phyloP scores from a whole-genome alignment of 2,329 filamentous ascomycete genomes.

The Neonectria punicea region DNA sequence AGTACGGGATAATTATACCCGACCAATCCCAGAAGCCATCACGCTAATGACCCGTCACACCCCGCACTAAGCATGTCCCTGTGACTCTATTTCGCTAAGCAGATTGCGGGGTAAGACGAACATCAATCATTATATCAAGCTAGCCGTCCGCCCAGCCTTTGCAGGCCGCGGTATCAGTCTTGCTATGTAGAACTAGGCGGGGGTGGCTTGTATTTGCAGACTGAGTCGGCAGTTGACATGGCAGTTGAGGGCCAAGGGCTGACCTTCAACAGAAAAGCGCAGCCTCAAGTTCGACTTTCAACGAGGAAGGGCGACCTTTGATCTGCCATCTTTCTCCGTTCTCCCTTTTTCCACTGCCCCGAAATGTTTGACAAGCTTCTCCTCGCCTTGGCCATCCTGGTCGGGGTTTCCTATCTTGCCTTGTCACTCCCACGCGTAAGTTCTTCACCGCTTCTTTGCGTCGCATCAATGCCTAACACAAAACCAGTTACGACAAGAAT shows the following conservation, averaged over 20 bases:
- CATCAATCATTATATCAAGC: background rate
- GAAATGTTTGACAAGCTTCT: conserved; percentile 26
- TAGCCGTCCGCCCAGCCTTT: conserved; percentile 3
- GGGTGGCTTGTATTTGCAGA: conserved; percentile 18
- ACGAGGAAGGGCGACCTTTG: background rate
- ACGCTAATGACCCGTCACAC: conserved; percentile 17
- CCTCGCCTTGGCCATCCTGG: background rate
- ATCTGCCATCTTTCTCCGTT: background rate
- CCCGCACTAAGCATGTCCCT: conserved; percentile 8
- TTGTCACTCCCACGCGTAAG: conserved; percentile 34
- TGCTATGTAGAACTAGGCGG: conserved; percentile 16
- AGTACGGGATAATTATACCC: conserved; percentile 28
- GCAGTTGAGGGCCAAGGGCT: conserved; percentile 27
- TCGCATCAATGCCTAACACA: background rate
- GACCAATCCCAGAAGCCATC: conserved; percentile 5
- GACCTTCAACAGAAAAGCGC: background rate
- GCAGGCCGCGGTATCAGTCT: conserved; percentile 9
- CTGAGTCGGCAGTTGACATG: conserved; percentile 33
- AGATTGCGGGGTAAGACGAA: conserved; percentile 28
- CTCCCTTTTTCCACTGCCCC: background rate
- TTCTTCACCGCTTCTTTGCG: background rate
- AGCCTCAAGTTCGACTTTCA: background rate
- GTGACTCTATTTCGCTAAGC: conserved; percentile 23
- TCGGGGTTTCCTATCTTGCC: conserved; percentile 27
- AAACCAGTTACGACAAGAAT: conserved; percentile 49